A percentile compares a stretch with the other conserved stretches of the same genome.
These are phyloP conservation scores for Polyporus tsugae DNA, from an alignment of 1,284 basidiomycete species.

Conservation along the genomic window DNA sequence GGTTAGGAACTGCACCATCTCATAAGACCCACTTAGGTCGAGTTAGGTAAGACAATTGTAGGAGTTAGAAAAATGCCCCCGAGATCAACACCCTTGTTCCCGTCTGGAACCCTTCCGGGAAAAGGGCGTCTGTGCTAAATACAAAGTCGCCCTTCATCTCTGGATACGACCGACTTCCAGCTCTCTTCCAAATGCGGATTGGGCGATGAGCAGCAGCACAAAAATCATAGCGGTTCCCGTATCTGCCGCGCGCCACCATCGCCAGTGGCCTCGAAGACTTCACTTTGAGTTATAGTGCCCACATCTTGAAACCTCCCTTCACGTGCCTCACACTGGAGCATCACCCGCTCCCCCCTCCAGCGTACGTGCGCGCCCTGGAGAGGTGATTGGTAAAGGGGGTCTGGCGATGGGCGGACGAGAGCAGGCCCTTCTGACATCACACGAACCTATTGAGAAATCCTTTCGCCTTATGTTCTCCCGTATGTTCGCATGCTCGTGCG, in stretches of 20 bases:
- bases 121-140: slow-evolving; percentile 16
- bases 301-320: slow-evolving; percentile 22
- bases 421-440: slow-evolving; percentile 27
- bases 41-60: slow-evolving; percentile 23
- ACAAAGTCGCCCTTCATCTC: slow-evolving; percentile 26
- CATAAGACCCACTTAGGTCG: slow-evolving; percentile 14
- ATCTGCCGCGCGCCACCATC: slow-evolving; percentile 17
- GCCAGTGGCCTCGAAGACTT: slow-evolving; percentile 28
- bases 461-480: slow-evolving; percentile 7
- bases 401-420: slow-evolving; percentile 13
- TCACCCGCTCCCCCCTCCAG: slow-evolving; percentile 13
- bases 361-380: slow-evolving; percentile 18
- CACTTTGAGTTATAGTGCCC: slow-evolving; percentile 30
- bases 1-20: slow-evolving; percentile 13
- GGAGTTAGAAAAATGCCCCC: slow-evolving; percentile 20
- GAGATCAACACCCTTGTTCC: slow-evolving; percentile 31
- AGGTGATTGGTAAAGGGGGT: background rate
- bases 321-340: slow-evolving; percentile 17
- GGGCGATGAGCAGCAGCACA: slow-evolving; percentile 14
- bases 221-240: slow-evolving; percentile 22
- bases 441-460: background rate
- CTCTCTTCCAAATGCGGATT: slow-evolving; percentile 24
- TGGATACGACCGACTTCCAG: slow-evolving; percentile 24
- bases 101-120: slow-evolving; percentile 19
- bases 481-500: slow-evolving; percentile 18